A percentile compares a stretch with the other conserved stretches of the same genome.
Evolutionary conservation across 2,329 filamentous ascomycete genomes (phyloP).

Genomic region (Penicillium capsulatum): DNA sequence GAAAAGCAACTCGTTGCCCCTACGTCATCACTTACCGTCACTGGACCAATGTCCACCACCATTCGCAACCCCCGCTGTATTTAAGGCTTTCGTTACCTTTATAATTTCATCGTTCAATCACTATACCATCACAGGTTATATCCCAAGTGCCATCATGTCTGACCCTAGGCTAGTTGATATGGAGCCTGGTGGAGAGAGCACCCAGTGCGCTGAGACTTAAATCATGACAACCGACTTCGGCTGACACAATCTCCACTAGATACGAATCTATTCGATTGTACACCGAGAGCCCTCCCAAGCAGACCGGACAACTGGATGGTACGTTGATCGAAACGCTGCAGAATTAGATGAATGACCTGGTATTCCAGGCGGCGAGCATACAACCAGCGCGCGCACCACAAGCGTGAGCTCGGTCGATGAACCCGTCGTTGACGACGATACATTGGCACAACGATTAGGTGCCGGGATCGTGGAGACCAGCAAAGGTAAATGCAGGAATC

Average conservation of each 20-base stretch:
- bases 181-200: slow-evolving; percentile 56
- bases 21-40: slow-evolving; percentile 25
- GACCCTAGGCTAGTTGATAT: slow-evolving; percentile 54
- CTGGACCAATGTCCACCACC: slow-evolving; percentile 1
- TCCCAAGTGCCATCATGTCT: slow-evolving; percentile 40
- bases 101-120: background rate
- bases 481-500: slow-evolving; percentile 32
- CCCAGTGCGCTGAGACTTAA: slow-evolving; percentile 44
- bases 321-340: slow-evolving; percentile 11
- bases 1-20: background rate
- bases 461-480: slow-evolving; percentile 48
- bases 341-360: background rate
- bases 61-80: background rate
- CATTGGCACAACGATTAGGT: slow-evolving; percentile 51
- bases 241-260: slow-evolving; percentile 36
- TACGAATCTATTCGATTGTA: slow-evolving; percentile 57
- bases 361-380: slow-evolving; percentile 29
- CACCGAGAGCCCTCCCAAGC: slow-evolving; percentile 49
- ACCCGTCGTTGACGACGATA: slow-evolving; percentile 48
- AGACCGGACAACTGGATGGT: slow-evolving; percentile 56
- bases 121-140: background rate
- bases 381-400: slow-evolving; percentile 29
- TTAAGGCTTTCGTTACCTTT: background rate
- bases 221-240: background rate
- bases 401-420: slow-evolving; percentile 26